Conservation (phyloP, 2,329 filamentous ascomycete genomes). For the Alternaria novae-zelandiae region DNA sequence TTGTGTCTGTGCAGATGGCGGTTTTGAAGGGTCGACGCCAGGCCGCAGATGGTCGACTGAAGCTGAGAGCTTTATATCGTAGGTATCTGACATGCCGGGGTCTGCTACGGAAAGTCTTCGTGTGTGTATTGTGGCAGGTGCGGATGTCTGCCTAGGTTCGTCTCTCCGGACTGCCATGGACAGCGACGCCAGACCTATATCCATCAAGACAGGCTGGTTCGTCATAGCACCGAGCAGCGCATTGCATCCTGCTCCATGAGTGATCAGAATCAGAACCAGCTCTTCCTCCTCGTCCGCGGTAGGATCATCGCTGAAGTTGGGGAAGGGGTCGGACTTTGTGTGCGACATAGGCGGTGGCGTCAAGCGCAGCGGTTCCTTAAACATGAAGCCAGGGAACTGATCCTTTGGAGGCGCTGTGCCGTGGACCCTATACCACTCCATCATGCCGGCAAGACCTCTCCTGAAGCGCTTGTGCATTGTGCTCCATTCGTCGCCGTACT, state of each 20-base stretch:
- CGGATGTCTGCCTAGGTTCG: conserved; percentile 33
- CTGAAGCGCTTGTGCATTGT: conserved; percentile 92
- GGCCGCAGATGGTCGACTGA: conserved; percentile 75
- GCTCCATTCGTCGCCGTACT: conserved; percentile 93
- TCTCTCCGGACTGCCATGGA: conserved; percentile 71
- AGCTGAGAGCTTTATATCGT: conserved; percentile 76
- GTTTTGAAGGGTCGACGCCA: conserved; percentile 51
- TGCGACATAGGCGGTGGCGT: conserved; percentile 23
- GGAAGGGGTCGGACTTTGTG: conserved; percentile 36
- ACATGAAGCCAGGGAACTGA: conserved; percentile 41
- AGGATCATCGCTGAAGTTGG: conserved; percentile 38
- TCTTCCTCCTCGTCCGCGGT: conserved; percentile 64
- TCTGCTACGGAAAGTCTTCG: conserved; percentile 52
- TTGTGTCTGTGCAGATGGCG: conserved; percentile 20
- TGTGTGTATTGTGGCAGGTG: conserved; percentile 29
- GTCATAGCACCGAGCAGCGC: conserved; percentile 91
- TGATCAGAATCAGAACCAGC: conserved; percentile 84
- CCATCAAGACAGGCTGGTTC: conserved; percentile 86
- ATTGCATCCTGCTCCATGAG: conserved; percentile 95
- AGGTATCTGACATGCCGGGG: conserved; percentile 61
- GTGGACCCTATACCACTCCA: conserved; percentile 78
- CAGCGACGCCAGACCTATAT: conserved; percentile 87
- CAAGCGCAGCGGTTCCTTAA: conserved; percentile 24
- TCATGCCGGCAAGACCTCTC: conserved; percentile 75
- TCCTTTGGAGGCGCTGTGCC: conserved; percentile 45